A percentile compares a stretch with the other conserved stretches of the same genome.
Evolutionary conservation across 306 rosid species (phyloP).

Genomic region (Castanea crenata): DNA sequence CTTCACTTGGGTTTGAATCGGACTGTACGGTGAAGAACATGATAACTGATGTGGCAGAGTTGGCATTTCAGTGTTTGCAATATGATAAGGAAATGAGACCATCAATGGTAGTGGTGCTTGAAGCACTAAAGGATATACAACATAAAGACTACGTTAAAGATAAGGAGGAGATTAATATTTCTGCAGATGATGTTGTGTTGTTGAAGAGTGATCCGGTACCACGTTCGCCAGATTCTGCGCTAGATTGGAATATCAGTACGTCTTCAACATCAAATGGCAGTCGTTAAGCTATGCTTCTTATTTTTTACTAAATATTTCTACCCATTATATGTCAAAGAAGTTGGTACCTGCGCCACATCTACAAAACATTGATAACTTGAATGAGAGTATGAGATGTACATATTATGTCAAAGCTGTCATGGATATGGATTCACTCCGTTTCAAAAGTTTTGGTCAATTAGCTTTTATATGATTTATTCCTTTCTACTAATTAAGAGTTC

Average conservation of each 20-base stretch:
- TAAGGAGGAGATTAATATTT: constrained; percentile 44
- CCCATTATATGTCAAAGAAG: neutral
- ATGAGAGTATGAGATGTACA: constrained; percentile 32
- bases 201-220: constrained; percentile 45
- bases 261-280: constrained; percentile 54
- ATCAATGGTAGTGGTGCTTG: constrained; percentile 55
- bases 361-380: constrained; percentile 5
- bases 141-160: constrained; percentile 31
- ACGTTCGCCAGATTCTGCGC: constrained; percentile 49
- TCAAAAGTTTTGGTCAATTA: constrained; percentile 4
- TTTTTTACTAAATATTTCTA: neutral
- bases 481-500: constrained; percentile 2
- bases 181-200: constrained; percentile 40
- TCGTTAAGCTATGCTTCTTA: constrained; percentile 22
- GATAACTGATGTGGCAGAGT: constrained; percentile 71
- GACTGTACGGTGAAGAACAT: constrained; percentile 46
- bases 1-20: constrained; percentile 54
- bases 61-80: constrained; percentile 82
- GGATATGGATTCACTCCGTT: neutral
- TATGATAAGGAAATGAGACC: constrained; percentile 65
- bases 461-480: neutral
- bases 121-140: constrained; percentile 46
- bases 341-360: constrained; percentile 1
- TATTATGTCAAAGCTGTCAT: constrained; percentile 18
- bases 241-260: constrained; percentile 29